Percentiles rank a stretch among this genome's conserved stretches.
phyloP scores from a whole-genome alignment of 176 grass and related monocot genomes.

The Oryza meridionalis region DNA sequence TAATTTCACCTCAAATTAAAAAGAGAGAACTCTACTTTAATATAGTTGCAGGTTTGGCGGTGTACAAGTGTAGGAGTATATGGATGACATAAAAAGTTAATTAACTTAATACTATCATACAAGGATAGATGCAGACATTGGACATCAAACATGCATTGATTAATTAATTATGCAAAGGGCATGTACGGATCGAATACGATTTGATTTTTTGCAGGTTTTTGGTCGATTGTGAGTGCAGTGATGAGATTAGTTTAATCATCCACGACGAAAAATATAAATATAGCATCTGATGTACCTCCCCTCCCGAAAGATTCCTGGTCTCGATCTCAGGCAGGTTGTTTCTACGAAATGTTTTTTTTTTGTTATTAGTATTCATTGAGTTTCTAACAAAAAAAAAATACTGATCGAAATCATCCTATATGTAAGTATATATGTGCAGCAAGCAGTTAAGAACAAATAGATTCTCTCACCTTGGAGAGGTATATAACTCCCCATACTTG shows the following conservation, averaged over 20 bases:
- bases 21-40: not conserved
- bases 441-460: not conserved
- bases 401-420: not conserved
- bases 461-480: not conserved
- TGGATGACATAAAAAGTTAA: conserved; percentile 27
- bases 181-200: conserved; percentile 35
- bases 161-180: conserved; percentile 13
- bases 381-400: not conserved
- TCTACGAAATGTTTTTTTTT: not conserved
- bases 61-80: conserved; percentile 14
- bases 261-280: conserved; percentile 34
- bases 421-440: no score
- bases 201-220: conserved; percentile 32
- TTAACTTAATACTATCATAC: not conserved
- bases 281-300: conserved; percentile 33
- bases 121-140: conserved; percentile 1
- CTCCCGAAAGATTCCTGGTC: conserved; percentile 56
- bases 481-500: no score
- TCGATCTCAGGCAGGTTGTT: conserved; percentile 33
- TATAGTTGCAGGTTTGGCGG: not conserved
- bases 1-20: not conserved
- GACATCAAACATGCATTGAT: conserved; percentile 16
- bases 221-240: conserved; percentile 19
- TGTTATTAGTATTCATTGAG: not conserved
- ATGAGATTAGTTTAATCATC: conserved; percentile 38